Conservation (phyloP, 306 rosid species). For the Mimosa bimucronata region DNA sequence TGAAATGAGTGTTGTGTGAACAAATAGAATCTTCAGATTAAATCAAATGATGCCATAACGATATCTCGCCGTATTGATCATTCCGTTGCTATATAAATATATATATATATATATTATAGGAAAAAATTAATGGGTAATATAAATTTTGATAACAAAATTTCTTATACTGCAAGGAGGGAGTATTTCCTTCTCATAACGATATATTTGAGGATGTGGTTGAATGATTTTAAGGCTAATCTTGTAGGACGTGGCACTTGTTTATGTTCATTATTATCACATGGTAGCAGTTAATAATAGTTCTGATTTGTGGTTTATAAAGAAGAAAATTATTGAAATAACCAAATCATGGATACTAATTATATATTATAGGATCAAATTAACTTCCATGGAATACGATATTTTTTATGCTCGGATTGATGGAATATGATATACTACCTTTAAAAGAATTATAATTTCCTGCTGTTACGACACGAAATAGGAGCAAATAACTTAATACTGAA, state of each 20-base stretch:
- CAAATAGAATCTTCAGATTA: background rate
- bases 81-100: background rate
- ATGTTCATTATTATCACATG: background rate
- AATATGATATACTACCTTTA: no score
- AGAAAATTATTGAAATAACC: background rate
- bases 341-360: background rate
- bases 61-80: background rate
- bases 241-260: background rate
- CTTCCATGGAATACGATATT: background rate
- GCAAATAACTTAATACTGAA: background rate
- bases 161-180: background rate
- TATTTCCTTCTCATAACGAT: background rate
- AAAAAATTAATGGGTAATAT: background rate
- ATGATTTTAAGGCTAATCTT: background rate
- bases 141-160: background rate
- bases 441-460: background rate
- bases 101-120: background rate
- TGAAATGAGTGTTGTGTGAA: background rate
- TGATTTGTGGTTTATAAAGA: background rate
- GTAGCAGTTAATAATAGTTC: background rate
- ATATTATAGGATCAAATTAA: background rate
- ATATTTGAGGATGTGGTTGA: background rate
- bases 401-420: no score
- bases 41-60: background rate
- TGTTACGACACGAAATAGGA: background rate